These are phyloP conservation scores for Populus ilicifolia DNA, from an alignment of 345 rosid species.

Conservation along the genomic window DNA sequence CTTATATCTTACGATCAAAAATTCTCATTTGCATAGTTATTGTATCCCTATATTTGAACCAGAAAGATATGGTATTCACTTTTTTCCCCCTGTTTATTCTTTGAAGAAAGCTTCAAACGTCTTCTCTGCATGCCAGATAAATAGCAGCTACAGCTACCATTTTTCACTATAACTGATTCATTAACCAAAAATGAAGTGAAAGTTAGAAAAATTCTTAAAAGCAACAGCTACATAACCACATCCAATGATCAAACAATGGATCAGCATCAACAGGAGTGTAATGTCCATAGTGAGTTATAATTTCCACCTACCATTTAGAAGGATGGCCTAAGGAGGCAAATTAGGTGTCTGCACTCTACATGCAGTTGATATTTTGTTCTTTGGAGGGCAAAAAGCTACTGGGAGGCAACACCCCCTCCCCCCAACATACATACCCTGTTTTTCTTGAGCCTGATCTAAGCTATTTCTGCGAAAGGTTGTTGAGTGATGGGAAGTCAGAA, in stretches of 20 bases:
- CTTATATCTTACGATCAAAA: no score
- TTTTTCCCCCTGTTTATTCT: background rate
- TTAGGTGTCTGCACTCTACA: background rate
- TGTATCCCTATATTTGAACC: no score
- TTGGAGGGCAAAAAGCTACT: background rate
- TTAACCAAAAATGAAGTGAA: background rate
- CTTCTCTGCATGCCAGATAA: background rate
- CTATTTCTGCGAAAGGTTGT: no score
- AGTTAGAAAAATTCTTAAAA: background rate
- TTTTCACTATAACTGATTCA: background rate
- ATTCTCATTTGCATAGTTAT: no score
- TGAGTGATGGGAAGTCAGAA: no score
- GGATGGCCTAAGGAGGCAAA: background rate
- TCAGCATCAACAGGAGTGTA: background rate
- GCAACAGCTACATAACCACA: background rate
- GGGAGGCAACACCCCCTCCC: background rate
- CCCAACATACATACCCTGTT: no score
- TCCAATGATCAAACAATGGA: background rate
- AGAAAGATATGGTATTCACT: background rate
- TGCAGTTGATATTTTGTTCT: background rate
- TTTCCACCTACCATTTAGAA: background rate
- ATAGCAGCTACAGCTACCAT: no score
- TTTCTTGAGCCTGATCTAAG: no score
- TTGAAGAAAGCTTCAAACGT: background rate
- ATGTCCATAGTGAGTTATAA: background rate